Conservation (phyloP, 441 rosid species). For the Corymbia citriodora region DNA sequence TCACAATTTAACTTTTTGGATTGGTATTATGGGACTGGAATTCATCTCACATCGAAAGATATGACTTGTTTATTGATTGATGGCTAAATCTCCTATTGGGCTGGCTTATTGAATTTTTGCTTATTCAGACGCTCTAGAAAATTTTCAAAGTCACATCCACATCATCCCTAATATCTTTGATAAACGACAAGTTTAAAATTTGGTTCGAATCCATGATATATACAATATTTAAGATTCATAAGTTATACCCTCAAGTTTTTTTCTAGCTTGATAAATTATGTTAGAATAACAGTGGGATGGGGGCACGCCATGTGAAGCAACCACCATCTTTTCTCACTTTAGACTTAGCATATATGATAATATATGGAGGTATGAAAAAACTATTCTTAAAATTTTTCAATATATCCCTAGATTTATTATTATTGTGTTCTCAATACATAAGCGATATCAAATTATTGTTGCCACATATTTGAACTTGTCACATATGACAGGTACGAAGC, state of each 20-base stretch:
- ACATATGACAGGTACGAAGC: no score
- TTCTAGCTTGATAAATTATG: neutral
- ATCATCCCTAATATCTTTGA: neutral
- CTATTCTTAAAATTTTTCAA: neutral
- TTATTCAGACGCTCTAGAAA: no score
- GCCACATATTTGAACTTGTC: no score
- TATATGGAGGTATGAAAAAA: neutral
- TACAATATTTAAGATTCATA: neutral
- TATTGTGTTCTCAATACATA: no score
- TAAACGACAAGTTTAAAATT: neutral
- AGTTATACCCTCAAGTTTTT: neutral
- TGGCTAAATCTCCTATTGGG: fast-evolving
- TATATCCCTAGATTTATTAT: no score
- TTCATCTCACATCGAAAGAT: no score
- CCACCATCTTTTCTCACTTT: neutral
- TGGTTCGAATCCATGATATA: neutral
- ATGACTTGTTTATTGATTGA: no score
- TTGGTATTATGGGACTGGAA: no score
- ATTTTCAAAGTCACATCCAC: no score
- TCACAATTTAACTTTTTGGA: fast-evolving
- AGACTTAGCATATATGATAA: neutral
- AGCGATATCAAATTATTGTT: no score
- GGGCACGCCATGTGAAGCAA: neutral
- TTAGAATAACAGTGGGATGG: neutral
- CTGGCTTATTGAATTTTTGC: no score